Percentiles rank a stretch among this genome's conserved stretches.
Conservation (phyloP, 805 yeast species). For the Ogataea saltuana region DNA sequence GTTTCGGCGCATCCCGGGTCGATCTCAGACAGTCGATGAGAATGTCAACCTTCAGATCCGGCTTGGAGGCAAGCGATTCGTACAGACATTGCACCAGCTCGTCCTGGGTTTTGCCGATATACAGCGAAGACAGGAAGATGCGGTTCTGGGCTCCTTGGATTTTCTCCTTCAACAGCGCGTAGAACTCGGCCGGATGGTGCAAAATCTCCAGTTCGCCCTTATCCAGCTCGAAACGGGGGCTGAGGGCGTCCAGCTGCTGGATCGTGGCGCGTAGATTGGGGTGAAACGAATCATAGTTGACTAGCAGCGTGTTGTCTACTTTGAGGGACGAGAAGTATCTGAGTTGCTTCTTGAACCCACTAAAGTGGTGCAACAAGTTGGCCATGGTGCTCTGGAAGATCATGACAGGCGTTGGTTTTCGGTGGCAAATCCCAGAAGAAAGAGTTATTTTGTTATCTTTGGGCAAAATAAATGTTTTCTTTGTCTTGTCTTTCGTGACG, state of each 20-base stretch:
- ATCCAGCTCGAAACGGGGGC: slow-evolving; percentile 66
- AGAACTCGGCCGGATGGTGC: slow-evolving; percentile 70
- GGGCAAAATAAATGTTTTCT: too few relatives aligned
- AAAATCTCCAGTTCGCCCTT: slow-evolving; percentile 61
- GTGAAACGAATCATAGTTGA: slow-evolving; percentile 29
- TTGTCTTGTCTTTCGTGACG: neutral
- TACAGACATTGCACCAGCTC: slow-evolving; percentile 69
- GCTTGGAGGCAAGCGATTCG: slow-evolving; percentile 58
- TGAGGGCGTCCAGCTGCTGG: slow-evolving; percentile 57
- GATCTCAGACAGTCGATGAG: slow-evolving; percentile 88
- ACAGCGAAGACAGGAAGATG: slow-evolving; percentile 80
- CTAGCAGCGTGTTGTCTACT: slow-evolving; percentile 30
- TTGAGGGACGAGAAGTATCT: slow-evolving; percentile 26
- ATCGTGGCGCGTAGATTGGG: slow-evolving; percentile 33
- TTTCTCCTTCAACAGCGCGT: slow-evolving; percentile 58
- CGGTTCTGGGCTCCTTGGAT: slow-evolving; percentile 63
- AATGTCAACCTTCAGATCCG: slow-evolving; percentile 65
- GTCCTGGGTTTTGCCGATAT: slow-evolving; percentile 78
- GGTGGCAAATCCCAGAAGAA: too few relatives aligned
- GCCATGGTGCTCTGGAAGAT: slow-evolving; percentile 18
- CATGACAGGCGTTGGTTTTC: slow-evolving; percentile 12
- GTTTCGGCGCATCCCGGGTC: slow-evolving; percentile 84
- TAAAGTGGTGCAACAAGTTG: slow-evolving; percentile 19
- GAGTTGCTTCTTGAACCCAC: slow-evolving; percentile 19
- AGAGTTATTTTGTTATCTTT: neutral